Percentiles rank a stretch among this genome's conserved stretches.
Evolutionary conservation across 2,329 filamentous ascomycete genomes (phyloP).

Genomic region (Colletotrichum brevisporum): DNA sequence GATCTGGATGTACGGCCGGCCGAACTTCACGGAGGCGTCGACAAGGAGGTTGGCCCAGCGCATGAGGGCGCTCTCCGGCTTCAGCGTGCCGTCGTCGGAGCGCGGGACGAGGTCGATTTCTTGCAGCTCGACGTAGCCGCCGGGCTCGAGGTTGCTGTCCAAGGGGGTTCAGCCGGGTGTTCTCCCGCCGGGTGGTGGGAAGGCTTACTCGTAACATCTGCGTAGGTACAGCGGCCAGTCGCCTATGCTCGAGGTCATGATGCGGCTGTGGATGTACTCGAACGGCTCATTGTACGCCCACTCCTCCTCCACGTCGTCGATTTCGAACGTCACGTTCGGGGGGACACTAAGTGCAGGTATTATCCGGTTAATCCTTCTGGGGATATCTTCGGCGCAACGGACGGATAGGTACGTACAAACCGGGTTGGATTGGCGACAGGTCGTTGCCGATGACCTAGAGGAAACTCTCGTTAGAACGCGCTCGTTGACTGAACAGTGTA

Average conservation of each 20-base stretch:
- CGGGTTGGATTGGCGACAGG: neutral
- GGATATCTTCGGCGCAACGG: neutral
- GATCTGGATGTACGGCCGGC: neutral
- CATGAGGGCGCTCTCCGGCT: neutral
- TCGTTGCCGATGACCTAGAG: neutral
- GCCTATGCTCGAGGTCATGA: slow-evolving; percentile 64
- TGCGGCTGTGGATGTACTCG: slow-evolving; percentile 68
- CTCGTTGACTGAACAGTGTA: neutral
- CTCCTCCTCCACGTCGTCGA: slow-evolving; percentile 67
- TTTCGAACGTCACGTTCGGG: slow-evolving; percentile 67
- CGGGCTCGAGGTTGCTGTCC: neutral
- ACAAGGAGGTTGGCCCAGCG: neutral
- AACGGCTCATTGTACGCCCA: slow-evolving; percentile 65
- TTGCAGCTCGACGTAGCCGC: neutral
- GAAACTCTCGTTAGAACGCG: neutral
- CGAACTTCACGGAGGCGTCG: neutral
- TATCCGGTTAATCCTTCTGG: neutral
- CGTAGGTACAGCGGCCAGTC: slow-evolving; percentile 56
- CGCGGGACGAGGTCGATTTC: neutral
- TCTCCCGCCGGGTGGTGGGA: too few relatives aligned
- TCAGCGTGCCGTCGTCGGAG: neutral
- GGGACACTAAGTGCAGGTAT: slow-evolving; percentile 58
- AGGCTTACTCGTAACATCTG: neutral
- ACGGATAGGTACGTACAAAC: neutral
- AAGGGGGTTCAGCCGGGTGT: too few relatives aligned